Percentiles rank a stretch among this genome's conserved stretches.
Evolutionary conservation across 2,329 filamentous ascomycete species (phyloP).

Genomic region (Hypoxylon sp.): DNA sequence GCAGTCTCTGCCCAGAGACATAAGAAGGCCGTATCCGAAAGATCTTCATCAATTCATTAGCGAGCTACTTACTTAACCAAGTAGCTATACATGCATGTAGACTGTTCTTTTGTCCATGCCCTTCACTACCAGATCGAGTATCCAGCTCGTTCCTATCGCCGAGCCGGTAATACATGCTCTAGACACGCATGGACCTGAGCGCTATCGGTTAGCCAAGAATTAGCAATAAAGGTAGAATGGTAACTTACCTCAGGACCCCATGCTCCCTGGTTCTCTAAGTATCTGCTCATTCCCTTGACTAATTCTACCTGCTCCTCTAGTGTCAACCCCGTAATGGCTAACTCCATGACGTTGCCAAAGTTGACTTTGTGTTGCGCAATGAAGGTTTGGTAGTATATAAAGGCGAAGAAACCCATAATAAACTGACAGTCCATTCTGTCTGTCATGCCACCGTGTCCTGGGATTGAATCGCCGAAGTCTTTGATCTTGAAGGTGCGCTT

Average conservation of each 20-base stretch:
- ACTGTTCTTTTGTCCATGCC: constrained; percentile 5
- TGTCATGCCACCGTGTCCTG: constrained; percentile 97
- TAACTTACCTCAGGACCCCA: constrained; percentile 58
- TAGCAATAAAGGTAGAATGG: not conserved
- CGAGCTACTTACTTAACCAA: constrained; percentile 30
- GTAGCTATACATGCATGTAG: constrained; percentile 36
- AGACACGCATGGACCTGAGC: constrained; percentile 56
- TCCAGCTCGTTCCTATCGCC: constrained; percentile 44
- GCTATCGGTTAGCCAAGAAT: constrained; percentile 5
- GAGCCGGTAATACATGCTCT: constrained; percentile 53
- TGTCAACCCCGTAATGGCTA: constrained; percentile 89
- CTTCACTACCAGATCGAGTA: constrained; percentile 22
- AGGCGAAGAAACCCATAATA: constrained; percentile 99
- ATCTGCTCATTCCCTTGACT: constrained; percentile 74
- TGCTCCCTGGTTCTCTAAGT: constrained; percentile 75
- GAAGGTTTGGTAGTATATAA: constrained; percentile 99
- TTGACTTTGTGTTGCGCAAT: constrained; percentile 89
- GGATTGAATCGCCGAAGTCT: constrained; percentile 98
- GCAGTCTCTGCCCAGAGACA: constrained; percentile 14
- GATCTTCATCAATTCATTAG: constrained; percentile 45
- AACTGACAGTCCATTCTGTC: constrained; percentile 99
- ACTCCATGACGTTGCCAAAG: constrained; percentile 90
- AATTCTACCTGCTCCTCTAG: constrained; percentile 91
- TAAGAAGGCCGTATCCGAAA: constrained; percentile 11
- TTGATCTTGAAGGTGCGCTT: constrained; percentile 99